phyloP scores from a whole-genome alignment of 1,139 yeast genomes.

The Lodderomyces elongisporus region DNA sequence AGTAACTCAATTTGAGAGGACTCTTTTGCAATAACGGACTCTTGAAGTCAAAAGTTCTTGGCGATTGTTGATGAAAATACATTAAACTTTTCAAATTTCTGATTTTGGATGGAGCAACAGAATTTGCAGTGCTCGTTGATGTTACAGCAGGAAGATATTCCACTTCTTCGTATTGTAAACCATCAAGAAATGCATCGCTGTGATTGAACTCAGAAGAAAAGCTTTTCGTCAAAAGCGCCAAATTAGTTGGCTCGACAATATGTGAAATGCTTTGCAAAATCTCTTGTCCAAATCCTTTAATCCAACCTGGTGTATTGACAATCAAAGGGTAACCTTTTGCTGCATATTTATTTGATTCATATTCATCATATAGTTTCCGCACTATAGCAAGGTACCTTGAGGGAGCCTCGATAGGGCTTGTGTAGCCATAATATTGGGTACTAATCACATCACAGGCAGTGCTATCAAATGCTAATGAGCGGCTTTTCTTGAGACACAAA shows the following conservation, averaged over 20 bases:
- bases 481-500: slow-evolving; percentile 23
- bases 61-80: slow-evolving; percentile 45
- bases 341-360: slow-evolving; percentile 19
- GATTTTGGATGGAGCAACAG: slow-evolving; percentile 49
- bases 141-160: slow-evolving; percentile 24
- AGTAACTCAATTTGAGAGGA: slow-evolving; percentile 48
- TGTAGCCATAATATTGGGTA: slow-evolving; percentile 57
- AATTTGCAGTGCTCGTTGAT: slow-evolving; percentile 26
- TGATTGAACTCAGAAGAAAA: slow-evolving; percentile 19
- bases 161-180: slow-evolving; percentile 18
- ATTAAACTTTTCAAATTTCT: slow-evolving; percentile 47
- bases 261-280: slow-evolving; percentile 48
- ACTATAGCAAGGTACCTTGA: slow-evolving; percentile 46
- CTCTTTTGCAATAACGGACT: slow-evolving; percentile 41
- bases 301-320: slow-evolving; percentile 90
- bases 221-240: slow-evolving; percentile 33
- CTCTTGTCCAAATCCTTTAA: slow-evolving; percentile 80
- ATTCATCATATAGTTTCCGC: slow-evolving; percentile 35
- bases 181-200: slow-evolving; percentile 20
- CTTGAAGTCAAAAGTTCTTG: slow-evolving; percentile 38
- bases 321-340: slow-evolving; percentile 42
- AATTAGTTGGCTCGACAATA: slow-evolving; percentile 48
- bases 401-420: slow-evolving; percentile 71
- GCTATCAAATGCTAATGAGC: slow-evolving; percentile 23
- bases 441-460: slow-evolving; percentile 17